Base-by-base conservation (phyloP, 805 yeast species). In the Nakazawaea pomicola region DNA sequence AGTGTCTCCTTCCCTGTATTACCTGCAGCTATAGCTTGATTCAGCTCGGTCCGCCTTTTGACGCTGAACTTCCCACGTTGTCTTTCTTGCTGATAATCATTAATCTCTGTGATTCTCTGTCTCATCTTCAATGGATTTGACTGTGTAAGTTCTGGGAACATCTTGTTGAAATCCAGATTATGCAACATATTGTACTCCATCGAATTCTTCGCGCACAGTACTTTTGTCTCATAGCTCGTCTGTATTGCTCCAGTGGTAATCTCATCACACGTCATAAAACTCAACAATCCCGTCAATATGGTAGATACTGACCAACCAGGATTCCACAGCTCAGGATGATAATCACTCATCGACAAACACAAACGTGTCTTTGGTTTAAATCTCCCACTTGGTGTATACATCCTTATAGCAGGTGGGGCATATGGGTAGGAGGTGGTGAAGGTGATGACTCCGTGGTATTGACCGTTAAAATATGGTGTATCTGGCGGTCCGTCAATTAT, bases 291-390 rank as follows among this genome's bases (percentile, higher is more conserved):
- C 9, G 80, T 85, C 51, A 90, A 68, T 16, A 90, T 90, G 0
- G 97, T 89, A 25, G 87, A 70, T 19, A 90, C 96, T 33, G 89
- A 79, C 97, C 97, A 90, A 6, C 95, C 88, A 1, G 98, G 97
- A 59, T 90, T 89, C 98, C 98, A 90, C 1, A 83, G 67, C 58
- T 89, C 93, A 3, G 96, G 96, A 53, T 90, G 98, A 60, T 78
- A 90, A 62, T 90, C 97, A 53, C 95, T 82, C 83, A 90, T 89
- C n/a, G 90, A 80, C 36, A 90, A 67, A 62, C 98, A 90, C 20
- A 90, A 69, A 36, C 96, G 67, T 3, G 88, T 80, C 57, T 86
- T 86, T 43, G 88, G 74, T 44, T 79, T 76, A 58, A 90, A 90
- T 38, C 96, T 69, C 4, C 96, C 97, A 52, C 81, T 84, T 4